Percentiles rank a stretch among this genome's conserved stretches.
Conservation (phyloP, 2,329 filamentous ascomycete species). For the Xylariaceae sp. region DNA sequence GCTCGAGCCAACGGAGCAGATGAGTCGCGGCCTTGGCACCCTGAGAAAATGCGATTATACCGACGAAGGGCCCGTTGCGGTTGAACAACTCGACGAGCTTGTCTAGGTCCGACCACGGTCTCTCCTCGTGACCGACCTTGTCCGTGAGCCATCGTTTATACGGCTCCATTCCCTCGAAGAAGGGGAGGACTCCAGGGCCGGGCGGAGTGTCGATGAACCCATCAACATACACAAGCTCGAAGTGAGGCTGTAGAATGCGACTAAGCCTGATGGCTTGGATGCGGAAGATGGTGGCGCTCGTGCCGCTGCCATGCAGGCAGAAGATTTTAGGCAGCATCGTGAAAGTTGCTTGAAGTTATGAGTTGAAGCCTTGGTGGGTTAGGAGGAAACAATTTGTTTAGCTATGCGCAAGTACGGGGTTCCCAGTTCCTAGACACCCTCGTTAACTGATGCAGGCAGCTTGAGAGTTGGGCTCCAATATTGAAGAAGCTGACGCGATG, state of each 20-base stretch:
- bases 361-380: background rate
- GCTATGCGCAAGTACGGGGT: background rate
- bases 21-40: conserved; percentile 24
- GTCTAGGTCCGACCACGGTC: conserved; percentile 17
- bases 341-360: background rate
- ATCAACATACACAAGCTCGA: conserved; percentile 30
- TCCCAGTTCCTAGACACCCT: background rate
- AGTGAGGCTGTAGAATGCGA: conserved; percentile 23
- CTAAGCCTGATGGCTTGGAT: conserved; percentile 29
- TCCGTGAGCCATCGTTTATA: conserved; percentile 31
- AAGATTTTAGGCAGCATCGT: conserved; percentile 25
- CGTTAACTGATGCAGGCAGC: background rate
- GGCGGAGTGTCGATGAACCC: conserved; percentile 23
- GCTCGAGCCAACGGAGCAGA: conserved; percentile 24
- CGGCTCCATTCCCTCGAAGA: conserved; percentile 32
- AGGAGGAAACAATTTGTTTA: background rate
- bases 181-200: conserved; percentile 29
- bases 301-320: conserved; percentile 32
- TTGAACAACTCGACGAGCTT: conserved; percentile 22
- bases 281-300: conserved; percentile 27
- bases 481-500: conserved; percentile 6
- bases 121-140: conserved; percentile 14
- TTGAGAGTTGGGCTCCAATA: background rate
- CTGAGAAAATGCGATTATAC: conserved; percentile 23
- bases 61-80: conserved; percentile 23